A percentile compares a stretch with the other conserved stretches of the same genome.
Conservation (phyloP, 2,329 filamentous ascomycete species). For the Pseudogymnoascus sp. region DNA sequence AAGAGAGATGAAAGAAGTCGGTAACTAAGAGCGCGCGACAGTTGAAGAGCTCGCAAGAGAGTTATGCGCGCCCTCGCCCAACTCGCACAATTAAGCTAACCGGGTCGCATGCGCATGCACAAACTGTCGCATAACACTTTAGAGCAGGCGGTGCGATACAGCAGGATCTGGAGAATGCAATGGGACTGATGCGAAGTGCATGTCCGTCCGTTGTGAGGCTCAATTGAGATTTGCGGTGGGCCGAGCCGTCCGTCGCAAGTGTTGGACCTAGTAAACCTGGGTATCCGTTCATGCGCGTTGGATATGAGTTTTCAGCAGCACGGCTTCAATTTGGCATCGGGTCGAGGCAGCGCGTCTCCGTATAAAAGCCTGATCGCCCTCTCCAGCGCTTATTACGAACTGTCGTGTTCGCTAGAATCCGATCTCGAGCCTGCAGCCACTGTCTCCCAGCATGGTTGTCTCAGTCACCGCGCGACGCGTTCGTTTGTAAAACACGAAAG, state of each 20-base stretch:
- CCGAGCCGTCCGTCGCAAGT: not conserved
- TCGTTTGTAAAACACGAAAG: conserved; percentile 5
- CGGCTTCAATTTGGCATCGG: not conserved
- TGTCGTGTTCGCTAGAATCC: not conserved
- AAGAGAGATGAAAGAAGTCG: not conserved
- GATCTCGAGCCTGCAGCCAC: not conserved
- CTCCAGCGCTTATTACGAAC: not conserved
- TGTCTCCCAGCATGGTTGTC: not conserved
- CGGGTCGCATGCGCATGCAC: not conserved
- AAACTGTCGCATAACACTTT: conserved; percentile 3
- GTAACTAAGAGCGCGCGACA: not conserved
- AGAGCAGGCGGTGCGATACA: not conserved
- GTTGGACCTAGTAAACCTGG: not conserved
- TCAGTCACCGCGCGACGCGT: conserved; percentile 5
- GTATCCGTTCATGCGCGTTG: conserved; percentile 3
- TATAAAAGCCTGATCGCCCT: conserved; percentile 2
- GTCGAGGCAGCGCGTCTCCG: not conserved
- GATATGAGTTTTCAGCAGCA: not conserved
- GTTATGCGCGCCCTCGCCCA: not conserved
- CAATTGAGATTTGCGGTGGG: conserved; percentile 3
- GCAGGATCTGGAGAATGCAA: not conserved
- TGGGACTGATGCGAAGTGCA: not conserved
- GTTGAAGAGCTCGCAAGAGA: not conserved
- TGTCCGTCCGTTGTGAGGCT: not conserved
- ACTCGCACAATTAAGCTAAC: not conserved